Percentiles rank a stretch among this genome's conserved stretches.
Conservation (phyloP, 1,284 basidiomycete species). For the Kwoniella shivajii region DNA sequence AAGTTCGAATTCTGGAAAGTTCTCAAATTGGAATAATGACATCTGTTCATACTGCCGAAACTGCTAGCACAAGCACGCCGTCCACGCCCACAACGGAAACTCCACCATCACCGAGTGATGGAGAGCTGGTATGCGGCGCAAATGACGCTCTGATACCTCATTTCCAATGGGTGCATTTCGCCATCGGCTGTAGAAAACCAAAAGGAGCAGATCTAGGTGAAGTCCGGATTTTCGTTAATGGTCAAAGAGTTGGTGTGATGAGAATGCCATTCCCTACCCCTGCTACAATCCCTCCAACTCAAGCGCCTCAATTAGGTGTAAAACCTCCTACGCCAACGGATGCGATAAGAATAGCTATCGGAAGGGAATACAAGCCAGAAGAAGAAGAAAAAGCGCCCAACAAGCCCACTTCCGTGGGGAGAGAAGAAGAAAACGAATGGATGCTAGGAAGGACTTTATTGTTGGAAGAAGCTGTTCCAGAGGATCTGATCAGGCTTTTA, state of each 20-base stretch:
- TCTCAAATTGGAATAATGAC: conserved; percentile 50
- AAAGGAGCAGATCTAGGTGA: conserved; percentile 35
- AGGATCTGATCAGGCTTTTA: conserved; percentile 50
- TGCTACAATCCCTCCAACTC: conserved; percentile 3
- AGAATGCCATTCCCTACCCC: conserved; percentile 40
- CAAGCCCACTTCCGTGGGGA: conserved; percentile 19
- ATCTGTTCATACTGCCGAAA: conserved; percentile 15
- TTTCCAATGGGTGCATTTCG: conserved; percentile 51
- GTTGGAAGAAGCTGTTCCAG: conserved; percentile 49
- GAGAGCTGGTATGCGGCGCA: conserved; percentile 46
- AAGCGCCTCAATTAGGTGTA: conserved; percentile 19
- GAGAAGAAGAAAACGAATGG: conserved; percentile 50
- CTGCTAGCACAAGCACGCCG: conserved; percentile 5
- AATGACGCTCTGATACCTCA: conserved; percentile 51
- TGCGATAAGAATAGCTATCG: conserved; percentile 29
- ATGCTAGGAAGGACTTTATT: conserved; percentile 45
- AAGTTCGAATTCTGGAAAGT: conserved; percentile 49
- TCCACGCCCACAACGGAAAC: conserved; percentile 11
- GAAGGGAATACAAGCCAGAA: conserved; percentile 14
- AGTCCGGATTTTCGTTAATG: conserved; percentile 46
- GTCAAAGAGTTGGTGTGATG: conserved; percentile 43
- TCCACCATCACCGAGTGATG: conserved; percentile 6
- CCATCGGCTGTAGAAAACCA: conserved; percentile 41
- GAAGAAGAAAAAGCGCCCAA: conserved; percentile 10
- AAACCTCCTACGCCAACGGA: conserved; percentile 20